Percentiles rank a stretch among this genome's conserved stretches.
Conservation (phyloP, 2,329 filamentous ascomycete genomes). For the Monilinia fructicola region DNA sequence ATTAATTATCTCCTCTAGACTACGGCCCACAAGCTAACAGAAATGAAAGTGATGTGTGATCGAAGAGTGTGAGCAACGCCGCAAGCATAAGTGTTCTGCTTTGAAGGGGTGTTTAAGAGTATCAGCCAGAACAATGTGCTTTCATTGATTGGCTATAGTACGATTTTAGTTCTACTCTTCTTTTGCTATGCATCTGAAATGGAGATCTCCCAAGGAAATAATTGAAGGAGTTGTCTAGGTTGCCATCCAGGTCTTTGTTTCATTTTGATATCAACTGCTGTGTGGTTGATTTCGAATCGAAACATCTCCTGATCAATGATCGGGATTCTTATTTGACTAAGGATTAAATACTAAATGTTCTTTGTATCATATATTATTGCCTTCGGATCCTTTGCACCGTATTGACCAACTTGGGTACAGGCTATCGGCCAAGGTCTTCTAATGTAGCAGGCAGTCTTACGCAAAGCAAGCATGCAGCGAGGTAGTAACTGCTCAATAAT, state of each 20-base stretch:
- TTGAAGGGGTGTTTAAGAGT: neutral
- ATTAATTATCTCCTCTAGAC: neutral
- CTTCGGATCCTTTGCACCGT: neutral
- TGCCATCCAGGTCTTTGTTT: neutral
- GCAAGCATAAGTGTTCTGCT: neutral
- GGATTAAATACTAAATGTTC: neutral
- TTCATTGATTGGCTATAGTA: neutral
- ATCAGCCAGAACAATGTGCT: neutral
- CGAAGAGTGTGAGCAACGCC: neutral
- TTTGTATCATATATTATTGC: neutral
- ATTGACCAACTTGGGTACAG: neutral
- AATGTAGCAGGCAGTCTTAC: neutral
- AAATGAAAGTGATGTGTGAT: neutral
- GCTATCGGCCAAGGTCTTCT: neutral
- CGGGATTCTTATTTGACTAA: neutral
- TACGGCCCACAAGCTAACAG: neutral
- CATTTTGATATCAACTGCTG: neutral
- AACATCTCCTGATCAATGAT: neutral
- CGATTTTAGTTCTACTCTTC: neutral
- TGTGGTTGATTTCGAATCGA: too few species aligned
- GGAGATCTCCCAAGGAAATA: neutral
- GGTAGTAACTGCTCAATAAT: neutral
- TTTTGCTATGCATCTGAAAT: neutral
- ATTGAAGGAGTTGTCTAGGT: neutral
- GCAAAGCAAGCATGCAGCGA: neutral